These are phyloP conservation scores for Globisporangium okanoganense DNA, from an alignment of 352 stramenopile genomes.

Conservation along the genomic window DNA sequence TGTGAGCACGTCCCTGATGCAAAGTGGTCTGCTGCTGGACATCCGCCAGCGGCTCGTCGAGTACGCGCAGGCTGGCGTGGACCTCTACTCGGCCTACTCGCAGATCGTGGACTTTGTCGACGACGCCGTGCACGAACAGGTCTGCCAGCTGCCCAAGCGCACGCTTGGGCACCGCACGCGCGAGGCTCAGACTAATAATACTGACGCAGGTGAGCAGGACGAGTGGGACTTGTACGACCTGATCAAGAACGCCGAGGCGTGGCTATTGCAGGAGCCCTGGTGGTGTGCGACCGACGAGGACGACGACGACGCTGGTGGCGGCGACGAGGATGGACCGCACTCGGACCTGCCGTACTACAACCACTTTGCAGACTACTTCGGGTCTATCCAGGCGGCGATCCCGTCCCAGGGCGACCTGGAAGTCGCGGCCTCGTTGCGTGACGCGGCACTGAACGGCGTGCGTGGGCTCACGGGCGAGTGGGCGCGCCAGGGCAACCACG, in stretches of 20 bases:
- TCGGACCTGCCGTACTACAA: constrained; percentile 42
- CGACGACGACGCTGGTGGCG: constrained; percentile 26
- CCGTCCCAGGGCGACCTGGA: constrained; percentile 41
- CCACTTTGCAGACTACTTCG: constrained; percentile 48
- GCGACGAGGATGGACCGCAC: constrained; percentile 31
- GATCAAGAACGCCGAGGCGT: constrained; percentile 53
- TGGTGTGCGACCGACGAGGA: constrained; percentile 47
- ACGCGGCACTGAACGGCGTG: constrained; percentile 34
- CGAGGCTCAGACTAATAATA: constrained; percentile 18
- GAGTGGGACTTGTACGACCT: constrained; percentile 57
- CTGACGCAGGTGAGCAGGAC: constrained; percentile 13
- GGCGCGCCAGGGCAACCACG: constrained; percentile 33
- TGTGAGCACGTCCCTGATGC: constrained; percentile 36
- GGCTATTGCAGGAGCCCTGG: constrained; percentile 50
- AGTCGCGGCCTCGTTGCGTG: constrained; percentile 36
- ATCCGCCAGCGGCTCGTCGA: constrained; percentile 44
- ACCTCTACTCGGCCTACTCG: constrained; percentile 37
- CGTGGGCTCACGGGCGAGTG: constrained; percentile 46
- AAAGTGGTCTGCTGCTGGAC: constrained; percentile 34
- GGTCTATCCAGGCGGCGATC: constrained; percentile 32
- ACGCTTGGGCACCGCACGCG: constrained; percentile 39
- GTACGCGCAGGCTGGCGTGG: constrained; percentile 36
- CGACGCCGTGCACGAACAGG: constrained; percentile 39
- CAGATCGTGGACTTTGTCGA: constrained; percentile 44
- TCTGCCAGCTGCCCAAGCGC: constrained; percentile 33